A percentile compares a stretch with the other conserved stretches of the same genome.
Conservation (phyloP, 2,329 filamentous ascomycete genomes). For the Tolypocladium endophyticum region DNA sequence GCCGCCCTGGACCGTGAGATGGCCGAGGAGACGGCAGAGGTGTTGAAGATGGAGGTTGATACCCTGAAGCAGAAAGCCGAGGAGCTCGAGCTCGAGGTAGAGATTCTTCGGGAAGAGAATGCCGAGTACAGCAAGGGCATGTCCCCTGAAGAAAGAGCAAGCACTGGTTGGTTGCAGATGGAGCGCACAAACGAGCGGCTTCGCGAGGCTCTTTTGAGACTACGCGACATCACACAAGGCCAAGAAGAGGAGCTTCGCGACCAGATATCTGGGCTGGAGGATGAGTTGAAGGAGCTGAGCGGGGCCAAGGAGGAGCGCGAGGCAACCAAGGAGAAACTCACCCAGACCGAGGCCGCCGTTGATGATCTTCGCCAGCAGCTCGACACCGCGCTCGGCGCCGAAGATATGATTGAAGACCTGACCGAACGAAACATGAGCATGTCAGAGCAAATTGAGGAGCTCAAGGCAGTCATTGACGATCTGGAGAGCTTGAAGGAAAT, state of each 20-base stretch:
- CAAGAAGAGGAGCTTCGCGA: constrained; percentile 70
- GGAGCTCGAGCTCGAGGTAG: constrained; percentile 78
- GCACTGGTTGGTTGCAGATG: constrained; percentile 82
- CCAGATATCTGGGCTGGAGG: constrained; percentile 63
- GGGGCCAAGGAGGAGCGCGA: constrained; percentile 60
- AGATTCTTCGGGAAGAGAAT: constrained; percentile 81
- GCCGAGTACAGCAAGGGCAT: constrained; percentile 74
- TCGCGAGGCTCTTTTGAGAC: constrained; percentile 69
- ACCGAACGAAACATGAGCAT: constrained; percentile 79
- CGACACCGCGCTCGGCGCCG: constrained; percentile 76
- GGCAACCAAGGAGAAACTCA: constrained; percentile 60
- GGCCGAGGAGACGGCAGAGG: constrained; percentile 87
- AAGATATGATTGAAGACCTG: constrained; percentile 89
- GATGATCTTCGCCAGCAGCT: constrained; percentile 86
- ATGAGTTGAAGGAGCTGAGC: constrained; percentile 59
- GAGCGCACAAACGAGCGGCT: constrained; percentile 83
- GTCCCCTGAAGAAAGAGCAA: constrained; percentile 77
- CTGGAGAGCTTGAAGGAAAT: constrained; percentile 84
- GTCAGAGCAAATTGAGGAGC: constrained; percentile 71
- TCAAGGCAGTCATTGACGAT: constrained; percentile 74
- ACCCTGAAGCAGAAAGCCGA: constrained; percentile 65
- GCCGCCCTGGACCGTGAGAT: constrained; percentile 87
- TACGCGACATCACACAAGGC: constrained; percentile 81
- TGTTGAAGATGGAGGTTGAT: constrained; percentile 70
- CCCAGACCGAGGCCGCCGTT: constrained; percentile 61